Percentiles rank a stretch among this genome's conserved stretches.
Conservation (phyloP, 2,329 filamentous ascomycete species). For the Hypoxylon sp. region DNA sequence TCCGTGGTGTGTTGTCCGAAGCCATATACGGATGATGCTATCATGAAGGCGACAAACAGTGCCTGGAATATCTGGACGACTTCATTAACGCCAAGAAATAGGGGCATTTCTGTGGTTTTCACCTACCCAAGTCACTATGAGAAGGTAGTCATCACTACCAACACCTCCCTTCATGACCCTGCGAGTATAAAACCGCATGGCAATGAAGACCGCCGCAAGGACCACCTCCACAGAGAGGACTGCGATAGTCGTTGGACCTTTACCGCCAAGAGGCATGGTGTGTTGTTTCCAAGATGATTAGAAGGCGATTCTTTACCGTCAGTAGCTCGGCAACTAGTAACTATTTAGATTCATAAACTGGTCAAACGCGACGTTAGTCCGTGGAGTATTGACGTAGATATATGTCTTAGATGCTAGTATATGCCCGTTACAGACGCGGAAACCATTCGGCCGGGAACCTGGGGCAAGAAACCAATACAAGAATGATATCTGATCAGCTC, state of each 20-base stretch:
- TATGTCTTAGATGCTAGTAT: background rate
- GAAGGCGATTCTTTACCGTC: background rate
- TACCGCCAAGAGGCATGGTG: slow-evolving; percentile 36
- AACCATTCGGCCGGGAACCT: background rate
- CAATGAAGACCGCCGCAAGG: slow-evolving; percentile 26
- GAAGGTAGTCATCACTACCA: slow-evolving; percentile 38
- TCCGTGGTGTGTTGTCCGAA: slow-evolving; percentile 39
- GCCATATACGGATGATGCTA: slow-evolving; percentile 31
- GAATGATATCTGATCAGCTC: background rate
- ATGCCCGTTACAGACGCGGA: background rate
- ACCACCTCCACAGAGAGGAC: slow-evolving; percentile 27
- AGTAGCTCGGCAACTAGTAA: background rate
- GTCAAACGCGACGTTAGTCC: background rate
- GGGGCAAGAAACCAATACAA: background rate
- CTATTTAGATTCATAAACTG: background rate
- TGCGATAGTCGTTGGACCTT: slow-evolving; percentile 30
- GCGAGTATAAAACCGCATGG: slow-evolving; percentile 26
- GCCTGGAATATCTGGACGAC: slow-evolving; percentile 27
- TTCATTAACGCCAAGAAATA: background rate
- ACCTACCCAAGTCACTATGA: slow-evolving; percentile 35
- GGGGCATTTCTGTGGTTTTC: background rate
- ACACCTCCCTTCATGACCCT: slow-evolving; percentile 21
- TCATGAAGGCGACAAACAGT: slow-evolving; percentile 26
- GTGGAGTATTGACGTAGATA: background rate
- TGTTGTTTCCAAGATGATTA: background rate